phyloP scores from a whole-genome alignment of 805 yeast species.

The Candida krabiensis region DNA sequence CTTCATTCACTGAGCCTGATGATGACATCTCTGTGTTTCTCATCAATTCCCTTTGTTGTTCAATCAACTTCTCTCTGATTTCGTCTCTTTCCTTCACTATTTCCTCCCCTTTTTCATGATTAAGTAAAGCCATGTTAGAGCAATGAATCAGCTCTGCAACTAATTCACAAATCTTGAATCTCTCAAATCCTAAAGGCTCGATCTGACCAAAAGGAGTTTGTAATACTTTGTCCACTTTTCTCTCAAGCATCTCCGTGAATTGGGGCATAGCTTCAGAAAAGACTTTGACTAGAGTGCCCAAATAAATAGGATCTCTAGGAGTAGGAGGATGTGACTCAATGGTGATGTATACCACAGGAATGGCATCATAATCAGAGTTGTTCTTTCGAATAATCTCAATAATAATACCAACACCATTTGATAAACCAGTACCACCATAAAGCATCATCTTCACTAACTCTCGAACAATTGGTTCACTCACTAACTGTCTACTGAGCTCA shows the following conservation, averaged over 20 bases:
- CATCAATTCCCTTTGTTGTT: slow-evolving; percentile 28
- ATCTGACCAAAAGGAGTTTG: slow-evolving; percentile 65
- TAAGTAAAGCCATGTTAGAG: slow-evolving; percentile 92
- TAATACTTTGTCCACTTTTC: slow-evolving; percentile 37
- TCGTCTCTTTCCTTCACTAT: slow-evolving; percentile 69
- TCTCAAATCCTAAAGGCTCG: slow-evolving; percentile 84
- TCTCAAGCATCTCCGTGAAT: slow-evolving; percentile 62
- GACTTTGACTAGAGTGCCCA: slow-evolving; percentile 79
- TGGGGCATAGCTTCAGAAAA: slow-evolving; percentile 74
- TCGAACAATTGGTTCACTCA: slow-evolving; percentile 67
- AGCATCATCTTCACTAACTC: slow-evolving; percentile 77
- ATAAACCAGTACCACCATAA: slow-evolving; percentile 79
- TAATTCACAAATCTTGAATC: slow-evolving; percentile 86
- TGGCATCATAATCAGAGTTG: slow-evolving; percentile 91
- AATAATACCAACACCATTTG: slow-evolving; percentile 92
- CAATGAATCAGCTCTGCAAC: slow-evolving; percentile 95
- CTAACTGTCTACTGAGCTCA: slow-evolving; percentile 87
- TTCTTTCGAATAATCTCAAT: slow-evolving; percentile 94
- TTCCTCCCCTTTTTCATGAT: slow-evolving; percentile 70
- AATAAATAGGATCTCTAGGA: slow-evolving; percentile 86
- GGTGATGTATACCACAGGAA: slow-evolving; percentile 80
- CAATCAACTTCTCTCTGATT: slow-evolving; percentile 54
- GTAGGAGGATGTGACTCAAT: slow-evolving; percentile 90
- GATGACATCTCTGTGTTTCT: slow-evolving; percentile 29
- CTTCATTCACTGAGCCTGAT: slow-evolving; percentile 29